These are phyloP conservation scores for Porogramme epimiltina DNA, from an alignment of 1,284 basidiomycete species.

Conservation along the genomic window DNA sequence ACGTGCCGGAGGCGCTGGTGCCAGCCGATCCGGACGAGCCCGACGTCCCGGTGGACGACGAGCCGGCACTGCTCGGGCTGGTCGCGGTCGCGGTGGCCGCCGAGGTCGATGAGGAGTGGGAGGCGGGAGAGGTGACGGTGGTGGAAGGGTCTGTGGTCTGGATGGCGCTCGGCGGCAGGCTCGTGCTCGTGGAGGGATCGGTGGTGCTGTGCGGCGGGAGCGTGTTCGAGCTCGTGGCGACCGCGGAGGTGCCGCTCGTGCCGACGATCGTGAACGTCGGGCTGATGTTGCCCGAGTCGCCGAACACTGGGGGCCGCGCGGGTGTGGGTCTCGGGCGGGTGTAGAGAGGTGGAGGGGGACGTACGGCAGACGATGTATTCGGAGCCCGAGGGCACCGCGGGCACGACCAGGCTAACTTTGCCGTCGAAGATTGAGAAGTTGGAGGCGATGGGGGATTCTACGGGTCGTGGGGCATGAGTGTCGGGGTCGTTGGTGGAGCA, in stretches of 20 bases:
- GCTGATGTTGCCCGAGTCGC: constrained; percentile 52
- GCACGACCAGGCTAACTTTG: constrained; percentile 28
- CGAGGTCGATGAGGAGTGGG: background rate
- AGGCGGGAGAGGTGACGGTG: background rate
- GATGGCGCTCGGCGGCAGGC: constrained; percentile 3
- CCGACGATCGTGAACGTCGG: constrained; percentile 38
- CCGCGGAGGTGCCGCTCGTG: constrained; percentile 8
- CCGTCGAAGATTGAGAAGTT: constrained; percentile 27
- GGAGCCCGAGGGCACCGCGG: constrained; percentile 24
- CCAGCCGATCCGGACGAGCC: background rate
- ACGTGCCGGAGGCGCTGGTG: background rate
- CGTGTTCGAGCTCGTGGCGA: constrained; percentile 9
- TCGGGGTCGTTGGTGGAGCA: background rate
- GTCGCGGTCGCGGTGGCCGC: background rate
- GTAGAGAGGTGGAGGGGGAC: constrained; percentile 2
- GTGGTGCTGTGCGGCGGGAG: constrained; percentile 11
- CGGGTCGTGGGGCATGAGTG: background rate
- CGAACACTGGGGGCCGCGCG: constrained; percentile 40
- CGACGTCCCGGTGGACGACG: background rate
- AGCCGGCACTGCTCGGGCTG: background rate
- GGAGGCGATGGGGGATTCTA: constrained; percentile 30
- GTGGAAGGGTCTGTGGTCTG: constrained; percentile 1
- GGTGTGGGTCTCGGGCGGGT: background rate
- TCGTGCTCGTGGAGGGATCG: constrained; percentile 2
- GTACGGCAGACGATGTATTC: constrained; percentile 33